Evolutionary conservation across 2,329 filamentous ascomycete species (phyloP).

Genomic region (Lachnellula suecica): DNA sequence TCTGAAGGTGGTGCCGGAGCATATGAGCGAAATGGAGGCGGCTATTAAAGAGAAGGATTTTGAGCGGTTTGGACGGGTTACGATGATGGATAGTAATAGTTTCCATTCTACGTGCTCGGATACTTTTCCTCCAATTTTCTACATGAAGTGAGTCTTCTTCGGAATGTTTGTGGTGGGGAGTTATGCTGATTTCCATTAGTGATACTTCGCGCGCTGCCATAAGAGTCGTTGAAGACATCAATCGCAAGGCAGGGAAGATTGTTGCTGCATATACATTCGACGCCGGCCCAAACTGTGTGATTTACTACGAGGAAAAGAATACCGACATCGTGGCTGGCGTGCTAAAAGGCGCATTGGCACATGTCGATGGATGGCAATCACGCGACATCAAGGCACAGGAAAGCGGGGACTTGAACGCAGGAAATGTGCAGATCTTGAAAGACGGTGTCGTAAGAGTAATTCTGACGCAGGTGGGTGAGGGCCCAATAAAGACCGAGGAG

Average conservation of each 20-base stretch:
- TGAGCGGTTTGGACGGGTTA: slow-evolving; percentile 80
- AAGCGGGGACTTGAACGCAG: slow-evolving; percentile 60
- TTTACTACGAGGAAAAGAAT: slow-evolving; percentile 89
- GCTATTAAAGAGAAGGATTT: slow-evolving; percentile 81
- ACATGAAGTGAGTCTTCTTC: slow-evolving; percentile 66
- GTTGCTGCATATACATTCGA: slow-evolving; percentile 97
- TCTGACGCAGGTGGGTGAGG: slow-evolving; percentile 86
- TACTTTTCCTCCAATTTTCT: slow-evolving; percentile 96
- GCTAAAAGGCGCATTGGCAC: slow-evolving; percentile 66
- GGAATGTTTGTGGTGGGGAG: neutral
- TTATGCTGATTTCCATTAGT: slow-evolving; percentile 13
- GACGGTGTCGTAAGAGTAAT: slow-evolving; percentile 87
- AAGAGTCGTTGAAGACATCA: slow-evolving; percentile 85
- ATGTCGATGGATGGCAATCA: slow-evolving; percentile 71
- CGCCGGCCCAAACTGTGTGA: slow-evolving; percentile 92
- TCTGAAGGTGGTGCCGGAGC: slow-evolving; percentile 73
- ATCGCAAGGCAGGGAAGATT: slow-evolving; percentile 72
- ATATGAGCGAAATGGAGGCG: slow-evolving; percentile 83
- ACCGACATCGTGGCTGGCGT: slow-evolving; percentile 71
- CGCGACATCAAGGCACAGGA: slow-evolving; percentile 50
- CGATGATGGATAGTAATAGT: slow-evolving; percentile 95
- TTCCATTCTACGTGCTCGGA: slow-evolving; percentile 96
- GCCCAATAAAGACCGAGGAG: slow-evolving; percentile 77
- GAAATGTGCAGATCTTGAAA: slow-evolving; percentile 65
- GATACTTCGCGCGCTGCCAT: slow-evolving; percentile 88